Evolutionary conservation across 495 filamentous ascomycete genomes (phyloP), one percentile per base, ranked within the genome.

Genomic region (Elaphomyces granulatus): DNA sequence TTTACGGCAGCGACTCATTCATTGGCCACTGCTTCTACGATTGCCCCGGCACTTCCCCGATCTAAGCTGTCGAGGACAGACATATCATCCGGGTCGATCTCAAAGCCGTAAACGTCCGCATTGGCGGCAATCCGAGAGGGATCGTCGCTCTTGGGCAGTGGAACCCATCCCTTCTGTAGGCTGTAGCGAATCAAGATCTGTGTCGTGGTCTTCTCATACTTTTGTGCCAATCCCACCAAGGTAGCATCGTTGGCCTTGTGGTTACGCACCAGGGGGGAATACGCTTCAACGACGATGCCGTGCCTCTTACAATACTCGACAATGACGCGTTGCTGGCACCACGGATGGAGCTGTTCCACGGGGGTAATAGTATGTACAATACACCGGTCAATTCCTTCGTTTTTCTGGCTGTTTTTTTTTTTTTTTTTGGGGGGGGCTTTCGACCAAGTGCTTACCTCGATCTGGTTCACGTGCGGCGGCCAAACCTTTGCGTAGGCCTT

Each of bases 91-190:
- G 60, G 59, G 4, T 60, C 66, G 48, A 87, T 71, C 31, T 71
- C 63, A 48, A 86, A 83, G 20, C 69, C 66, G 16, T 70, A 80
- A n/a, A 81, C 65, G 40, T 78, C 59, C 3, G 69, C 76, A 54
- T 85, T 86, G 32, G 71, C 64, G 9, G 67, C 53, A 26, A 87
- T 75, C 16, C 80, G 64, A 15, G 74, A 71, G 15, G 66, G 61
- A 43, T 65, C 74, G 28, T 71, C 67, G 34, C 77, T 81, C 68
- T 87, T 87, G 15, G 82, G 82, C 44, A 87, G 59, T 30, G 78
- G 71, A 8, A 86, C 75, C 61, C 76, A 81, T 15, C 68, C 75
- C 48, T 86, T 75, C 59, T 86, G 82, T 44, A 73, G 41, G 18
- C 66, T 61, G 46, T 72, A 75, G 45, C 71, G 56, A 42, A 75